These are phyloP conservation scores for Xerocomus amazonicus DNA, from an alignment of 1,284 basidiomycete genomes.

Conservation along the genomic window DNA sequence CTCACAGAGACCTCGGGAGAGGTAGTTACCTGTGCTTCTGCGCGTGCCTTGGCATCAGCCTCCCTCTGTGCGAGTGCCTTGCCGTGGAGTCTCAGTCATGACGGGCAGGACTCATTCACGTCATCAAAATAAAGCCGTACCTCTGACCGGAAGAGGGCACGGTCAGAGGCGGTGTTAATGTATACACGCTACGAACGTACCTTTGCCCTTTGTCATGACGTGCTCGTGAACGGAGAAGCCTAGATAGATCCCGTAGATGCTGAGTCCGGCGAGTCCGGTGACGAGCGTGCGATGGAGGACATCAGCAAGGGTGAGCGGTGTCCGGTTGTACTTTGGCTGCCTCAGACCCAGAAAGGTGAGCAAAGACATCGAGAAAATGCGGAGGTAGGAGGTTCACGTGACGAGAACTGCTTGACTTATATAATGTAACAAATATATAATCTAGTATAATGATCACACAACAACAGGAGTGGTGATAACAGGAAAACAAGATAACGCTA, in stretches of 20 bases:
- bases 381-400: conserved; percentile 9
- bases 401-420: background rate
- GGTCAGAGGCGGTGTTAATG: too few relatives aligned
- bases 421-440: conserved; percentile 5
- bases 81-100: background rate
- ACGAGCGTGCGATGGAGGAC: conserved; percentile 32
- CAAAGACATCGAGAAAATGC: conserved; percentile 21
- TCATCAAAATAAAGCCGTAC: conserved; percentile 6
- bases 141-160: conserved; percentile 21
- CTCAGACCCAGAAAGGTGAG: conserved; percentile 27
- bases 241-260: conserved; percentile 32
- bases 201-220: conserved; percentile 32
- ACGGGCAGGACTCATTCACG: background rate
- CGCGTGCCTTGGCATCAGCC: conserved; percentile 20
- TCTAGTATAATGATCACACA: conserved; percentile 5
- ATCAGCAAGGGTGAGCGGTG: conserved; percentile 26
- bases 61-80: conserved; percentile 27
- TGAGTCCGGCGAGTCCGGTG: conserved; percentile 27
- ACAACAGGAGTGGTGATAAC: conserved; percentile 5
- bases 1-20: background rate
- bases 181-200: conserved; percentile 17
- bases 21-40: conserved; percentile 15
- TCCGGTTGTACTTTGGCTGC: conserved; percentile 21
- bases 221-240: conserved; percentile 33
- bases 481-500: conserved; percentile 26